phyloP scores from a whole-genome alignment of 2,329 filamentous ascomycete species.

The Alternaria burnsii region DNA sequence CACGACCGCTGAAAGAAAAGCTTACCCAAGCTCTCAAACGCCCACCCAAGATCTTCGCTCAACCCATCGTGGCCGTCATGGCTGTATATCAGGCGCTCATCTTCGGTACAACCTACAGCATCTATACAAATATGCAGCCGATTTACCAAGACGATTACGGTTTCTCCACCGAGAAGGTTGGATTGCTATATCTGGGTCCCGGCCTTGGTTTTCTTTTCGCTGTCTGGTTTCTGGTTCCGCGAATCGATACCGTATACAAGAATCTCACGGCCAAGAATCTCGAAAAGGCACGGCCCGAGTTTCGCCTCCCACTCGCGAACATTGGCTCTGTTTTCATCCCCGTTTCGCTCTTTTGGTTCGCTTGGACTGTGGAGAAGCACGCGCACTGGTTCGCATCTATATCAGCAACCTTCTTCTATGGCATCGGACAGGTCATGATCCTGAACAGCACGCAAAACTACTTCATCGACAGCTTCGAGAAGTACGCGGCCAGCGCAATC shows the following conservation, averaged over 20 bases:
- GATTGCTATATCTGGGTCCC: slow-evolving; percentile 56
- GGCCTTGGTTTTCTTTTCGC: slow-evolving; percentile 56
- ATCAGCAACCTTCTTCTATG: slow-evolving; percentile 58
- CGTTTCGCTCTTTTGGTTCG: slow-evolving; percentile 53
- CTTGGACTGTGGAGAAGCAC: slow-evolving; percentile 55
- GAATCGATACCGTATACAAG: slow-evolving; percentile 60
- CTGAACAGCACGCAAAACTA: slow-evolving; percentile 64
- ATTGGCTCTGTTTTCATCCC: slow-evolving; percentile 57
- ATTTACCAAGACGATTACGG: slow-evolving; percentile 56
- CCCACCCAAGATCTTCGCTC: slow-evolving; percentile 54
- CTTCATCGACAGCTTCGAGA: slow-evolving; percentile 62
- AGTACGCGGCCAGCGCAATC: slow-evolving; percentile 60
- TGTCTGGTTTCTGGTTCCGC: slow-evolving; percentile 57
- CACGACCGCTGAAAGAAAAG: slow-evolving; percentile 49
- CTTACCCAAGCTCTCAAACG: slow-evolving; percentile 50
- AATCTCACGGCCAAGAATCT: slow-evolving; percentile 52
- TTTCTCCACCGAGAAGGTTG: slow-evolving; percentile 58
- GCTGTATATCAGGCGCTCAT: slow-evolving; percentile 57
- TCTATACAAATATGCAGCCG: slow-evolving; percentile 60
- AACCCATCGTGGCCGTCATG: slow-evolving; percentile 59
- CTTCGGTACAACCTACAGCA: slow-evolving; percentile 58
- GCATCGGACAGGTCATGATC: slow-evolving; percentile 62
- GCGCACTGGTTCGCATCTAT: slow-evolving; percentile 55
- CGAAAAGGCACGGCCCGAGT: slow-evolving; percentile 54
- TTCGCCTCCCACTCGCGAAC: slow-evolving; percentile 57